Evolutionary conservation across 768 basidiomycete genomes (phyloP).

Genomic region (Phlebiopsis gigantea): DNA sequence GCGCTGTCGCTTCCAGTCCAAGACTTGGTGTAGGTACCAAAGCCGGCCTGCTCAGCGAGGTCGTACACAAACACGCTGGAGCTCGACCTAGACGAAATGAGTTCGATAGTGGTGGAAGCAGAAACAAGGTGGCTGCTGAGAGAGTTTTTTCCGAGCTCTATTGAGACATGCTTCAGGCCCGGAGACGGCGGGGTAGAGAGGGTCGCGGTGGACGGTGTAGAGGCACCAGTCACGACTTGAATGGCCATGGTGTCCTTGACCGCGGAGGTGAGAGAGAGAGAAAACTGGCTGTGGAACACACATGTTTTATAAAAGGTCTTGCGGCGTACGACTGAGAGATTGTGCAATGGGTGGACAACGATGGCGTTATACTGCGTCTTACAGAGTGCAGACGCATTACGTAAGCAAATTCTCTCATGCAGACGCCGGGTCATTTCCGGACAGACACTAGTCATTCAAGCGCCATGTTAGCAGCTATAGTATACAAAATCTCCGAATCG

Average conservation of each 20-base stretch:
- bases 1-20: constrained; percentile 42
- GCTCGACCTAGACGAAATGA: constrained; percentile 49
- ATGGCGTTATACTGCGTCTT: constrained; percentile 11
- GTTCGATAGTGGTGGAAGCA: constrained; percentile 65
- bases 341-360: constrained; percentile 7
- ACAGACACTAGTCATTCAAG: not conserved
- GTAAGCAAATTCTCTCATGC: constrained; percentile 2
- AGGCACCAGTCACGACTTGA: constrained; percentile 20
- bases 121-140: constrained; percentile 24
- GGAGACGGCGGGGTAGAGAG: constrained; percentile 29
- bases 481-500: not conserved
- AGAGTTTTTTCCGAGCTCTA: constrained; percentile 9
- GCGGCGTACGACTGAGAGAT: not conserved
- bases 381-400: not conserved
- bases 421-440: not conserved
- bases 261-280: not conserved
- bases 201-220: constrained; percentile 29
- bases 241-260: constrained; percentile 19
- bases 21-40: constrained; percentile 66
- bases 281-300: not conserved
- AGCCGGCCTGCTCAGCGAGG: constrained; percentile 78
- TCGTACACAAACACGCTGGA: constrained; percentile 79
- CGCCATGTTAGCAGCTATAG: not conserved
- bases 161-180: constrained; percentile 22
- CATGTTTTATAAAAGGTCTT: constrained; percentile 10